Conservation (phyloP, 345 rosid species). For the Alliaria petiolata region DNA sequence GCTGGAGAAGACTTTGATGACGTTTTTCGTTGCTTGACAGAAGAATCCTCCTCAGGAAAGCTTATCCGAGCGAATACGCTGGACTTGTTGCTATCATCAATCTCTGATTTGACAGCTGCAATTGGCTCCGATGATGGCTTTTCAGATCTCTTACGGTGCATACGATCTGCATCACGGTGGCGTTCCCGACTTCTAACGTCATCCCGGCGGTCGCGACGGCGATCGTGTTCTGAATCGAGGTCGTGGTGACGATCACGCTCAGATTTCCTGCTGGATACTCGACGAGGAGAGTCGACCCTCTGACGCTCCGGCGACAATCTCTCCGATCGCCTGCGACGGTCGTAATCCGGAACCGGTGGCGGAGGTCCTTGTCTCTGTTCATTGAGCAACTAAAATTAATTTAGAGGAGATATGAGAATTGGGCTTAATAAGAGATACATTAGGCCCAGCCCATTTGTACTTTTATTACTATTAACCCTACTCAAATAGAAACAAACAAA, state of each 20-base stretch:
- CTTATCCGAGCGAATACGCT: slow-evolving; percentile 87
- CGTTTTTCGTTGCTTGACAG: slow-evolving; percentile 52
- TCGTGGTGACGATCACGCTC: slow-evolving; percentile 37
- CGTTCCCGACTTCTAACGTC: slow-evolving; percentile 3
- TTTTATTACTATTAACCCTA: too few relatives aligned
- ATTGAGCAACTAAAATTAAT: slow-evolving; percentile 24
- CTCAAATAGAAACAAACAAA: too few relatives aligned
- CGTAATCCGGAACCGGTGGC: slow-evolving; percentile 28
- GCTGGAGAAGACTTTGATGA: slow-evolving; percentile 51
- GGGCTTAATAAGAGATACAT: not conserved
- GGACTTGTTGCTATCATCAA: slow-evolving; percentile 37
- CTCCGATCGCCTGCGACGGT: slow-evolving; percentile 20
- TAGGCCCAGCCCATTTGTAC: not conserved
- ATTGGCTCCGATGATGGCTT: slow-evolving; percentile 22
- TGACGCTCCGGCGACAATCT: slow-evolving; percentile 15
- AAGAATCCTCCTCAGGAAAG: slow-evolving; percentile 50
- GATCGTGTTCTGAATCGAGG: slow-evolving; percentile 32
- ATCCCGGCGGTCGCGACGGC: slow-evolving; percentile 28
- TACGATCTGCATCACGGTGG: slow-evolving; percentile 20
- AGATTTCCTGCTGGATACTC: slow-evolving; percentile 51
- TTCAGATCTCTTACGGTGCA: slow-evolving; percentile 13
- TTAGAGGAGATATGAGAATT: not conserved
- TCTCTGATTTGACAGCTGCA: slow-evolving; percentile 18
- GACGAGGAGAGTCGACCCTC: slow-evolving; percentile 49
- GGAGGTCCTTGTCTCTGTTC: slow-evolving; percentile 39